Evolutionary conservation across 441 rosid species (phyloP), one percentile per base, ranked within the genome.

Genomic region (Viola pubescens): DNA sequence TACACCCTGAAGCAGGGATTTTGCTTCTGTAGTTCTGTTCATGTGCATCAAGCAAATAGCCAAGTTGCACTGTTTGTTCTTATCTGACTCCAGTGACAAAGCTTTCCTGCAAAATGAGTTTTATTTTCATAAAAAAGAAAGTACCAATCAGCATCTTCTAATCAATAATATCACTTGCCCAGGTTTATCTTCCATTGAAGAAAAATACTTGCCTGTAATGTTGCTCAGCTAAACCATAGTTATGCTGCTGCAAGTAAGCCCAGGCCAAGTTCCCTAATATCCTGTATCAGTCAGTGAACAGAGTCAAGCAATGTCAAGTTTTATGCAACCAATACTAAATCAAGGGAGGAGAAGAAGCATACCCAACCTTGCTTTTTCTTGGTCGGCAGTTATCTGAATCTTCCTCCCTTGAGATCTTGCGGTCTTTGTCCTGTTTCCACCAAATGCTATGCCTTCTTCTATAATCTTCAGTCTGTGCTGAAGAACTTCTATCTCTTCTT

Each of bases 221-320:
- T 14, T 84, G 81, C 58, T 88, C 92, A 10, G 96, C 94, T 12
- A 78, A 79, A 64, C 90, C 86, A 46, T 79, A 88, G 70, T 91
- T 81, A 64, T 79, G 83, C 37, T 81, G 68, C 84, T 82, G 92
- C 73, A 91, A 62, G 62, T 83, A 84, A 65, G 92, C 96, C 98
- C 96, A 91, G 7, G 95, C 98, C 73, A 91, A 67, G 73, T 91
- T 91, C 52, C 98, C 98, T 4, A 86, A 61, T 56, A 88, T 68
- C 79, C 98, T 86, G 69, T 56, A 68, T 26, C 39, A 61, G 48
- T 59, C 46, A 5, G 16, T 34, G 45, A 9, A 4, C 11, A 34
- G 43, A 52, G n/a, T 69, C 6, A 67, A 60, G 39, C 44, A 48
- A 48, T 26, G 26, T n/a, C 45, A 58, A 5, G 11, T 48, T 10